A percentile compares a stretch with the other conserved stretches of the same genome.
Conservation (phyloP, 2,329 filamentous ascomycete species). For the Boeremia exigua region DNA sequence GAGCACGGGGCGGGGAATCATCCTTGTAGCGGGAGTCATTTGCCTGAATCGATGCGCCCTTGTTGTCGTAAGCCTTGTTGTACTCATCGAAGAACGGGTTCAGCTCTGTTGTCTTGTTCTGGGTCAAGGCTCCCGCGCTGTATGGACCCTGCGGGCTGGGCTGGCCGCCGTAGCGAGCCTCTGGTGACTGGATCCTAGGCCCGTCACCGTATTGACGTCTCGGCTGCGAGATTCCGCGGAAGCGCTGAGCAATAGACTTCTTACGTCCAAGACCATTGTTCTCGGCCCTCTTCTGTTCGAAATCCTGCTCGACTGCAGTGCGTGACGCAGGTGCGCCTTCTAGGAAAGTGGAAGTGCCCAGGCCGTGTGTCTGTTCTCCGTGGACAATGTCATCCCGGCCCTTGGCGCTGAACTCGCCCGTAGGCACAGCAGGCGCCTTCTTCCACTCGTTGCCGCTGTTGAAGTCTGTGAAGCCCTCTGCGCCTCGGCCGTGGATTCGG, state of each 20-base stretch:
- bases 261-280: conserved; percentile 74
- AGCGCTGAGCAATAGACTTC: conserved; percentile 91
- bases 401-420: conserved; percentile 49
- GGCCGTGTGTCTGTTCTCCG: conserved; percentile 79
- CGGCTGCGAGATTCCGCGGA: conserved; percentile 81
- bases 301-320: conserved; percentile 76
- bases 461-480: conserved; percentile 89
- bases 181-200: conserved; percentile 53
- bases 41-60: conserved; percentile 64
- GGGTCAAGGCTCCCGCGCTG: conserved; percentile 49
- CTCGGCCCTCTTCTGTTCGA: conserved; percentile 61
- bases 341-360: conserved; percentile 94
- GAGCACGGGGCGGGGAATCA: conserved; percentile 40
- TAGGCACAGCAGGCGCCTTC: conserved; percentile 38
- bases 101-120: conserved; percentile 51
- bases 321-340: conserved; percentile 90
- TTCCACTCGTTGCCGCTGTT: conserved; percentile 50
- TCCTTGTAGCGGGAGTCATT: conserved; percentile 47
- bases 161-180: conserved; percentile 57
- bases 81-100: conserved; percentile 88
- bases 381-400: conserved; percentile 71
- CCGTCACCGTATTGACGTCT: conserved; percentile 62
- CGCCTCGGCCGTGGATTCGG: conserved; percentile 82
- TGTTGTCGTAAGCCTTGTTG: conserved; percentile 69
- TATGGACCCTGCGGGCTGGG: conserved; percentile 39